These are phyloP conservation scores for Phallus indusiatus DNA, from an alignment of 768 basidiomycete genomes.

Conservation along the genomic window DNA sequence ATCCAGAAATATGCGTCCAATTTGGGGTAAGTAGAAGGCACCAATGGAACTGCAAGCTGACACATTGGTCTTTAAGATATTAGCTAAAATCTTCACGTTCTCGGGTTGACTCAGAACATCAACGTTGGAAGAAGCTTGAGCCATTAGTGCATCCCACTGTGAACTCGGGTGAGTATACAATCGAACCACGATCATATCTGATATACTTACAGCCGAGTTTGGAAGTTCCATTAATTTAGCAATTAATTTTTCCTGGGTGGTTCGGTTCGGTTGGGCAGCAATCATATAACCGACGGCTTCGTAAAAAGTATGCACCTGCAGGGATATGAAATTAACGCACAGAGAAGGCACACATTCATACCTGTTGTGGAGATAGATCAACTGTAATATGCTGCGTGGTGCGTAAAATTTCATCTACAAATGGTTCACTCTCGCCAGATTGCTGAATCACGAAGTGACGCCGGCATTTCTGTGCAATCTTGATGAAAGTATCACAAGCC, in stretches of 20 bases:
- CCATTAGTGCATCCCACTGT: constrained; percentile 39
- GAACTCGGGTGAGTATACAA: neutral
- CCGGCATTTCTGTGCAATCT: constrained; percentile 42
- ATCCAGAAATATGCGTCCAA: constrained; percentile 38
- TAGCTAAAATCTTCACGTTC: constrained; percentile 39
- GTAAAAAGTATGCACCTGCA: constrained; percentile 38
- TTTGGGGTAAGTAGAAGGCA: constrained; percentile 37
- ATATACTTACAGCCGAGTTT: constrained; percentile 32
- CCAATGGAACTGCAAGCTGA: constrained; percentile 39
- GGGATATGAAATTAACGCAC: constrained; percentile 7
- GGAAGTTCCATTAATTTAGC: constrained; percentile 40
- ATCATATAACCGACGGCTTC: constrained; percentile 45
- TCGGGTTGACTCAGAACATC: constrained; percentile 36
- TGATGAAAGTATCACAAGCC: constrained; percentile 47
- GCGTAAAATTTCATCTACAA: constrained; percentile 42
- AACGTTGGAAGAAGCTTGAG: constrained; percentile 30
- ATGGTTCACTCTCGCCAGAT: constrained; percentile 40
- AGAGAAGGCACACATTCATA: constrained; percentile 9
- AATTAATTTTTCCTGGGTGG: constrained; percentile 36
- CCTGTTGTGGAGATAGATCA: constrained; percentile 36
- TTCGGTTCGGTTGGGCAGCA: constrained; percentile 38
- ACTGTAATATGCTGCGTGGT: constrained; percentile 36
- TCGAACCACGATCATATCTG: neutral
- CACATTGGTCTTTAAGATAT: constrained; percentile 43
- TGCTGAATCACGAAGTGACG: constrained; percentile 43